A percentile compares a stretch with the other conserved stretches of the same genome.
These are phyloP conservation scores for Mycena sp. DNA, from an alignment of 1,284 basidiomycete species.

Conservation along the genomic window DNA sequence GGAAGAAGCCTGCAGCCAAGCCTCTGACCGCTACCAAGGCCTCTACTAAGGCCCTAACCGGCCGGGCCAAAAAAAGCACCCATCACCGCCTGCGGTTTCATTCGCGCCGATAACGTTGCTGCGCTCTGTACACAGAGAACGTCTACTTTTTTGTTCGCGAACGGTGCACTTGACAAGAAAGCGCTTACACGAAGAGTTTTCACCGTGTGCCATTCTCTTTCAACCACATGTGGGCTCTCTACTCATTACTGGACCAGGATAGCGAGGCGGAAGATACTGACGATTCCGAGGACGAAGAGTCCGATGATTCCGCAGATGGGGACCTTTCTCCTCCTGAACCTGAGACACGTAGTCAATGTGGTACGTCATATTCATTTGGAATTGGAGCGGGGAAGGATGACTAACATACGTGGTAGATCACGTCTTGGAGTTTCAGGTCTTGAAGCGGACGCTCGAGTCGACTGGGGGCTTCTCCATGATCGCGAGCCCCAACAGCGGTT, in stretches of 20 bases:
- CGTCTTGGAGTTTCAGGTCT: constrained; percentile 3
- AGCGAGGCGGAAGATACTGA: no score
- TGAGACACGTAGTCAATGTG: background rate
- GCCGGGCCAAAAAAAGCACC: background rate
- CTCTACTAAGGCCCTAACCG: background rate
- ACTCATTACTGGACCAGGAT: background rate
- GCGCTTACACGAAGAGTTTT: no score
- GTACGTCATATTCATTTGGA: background rate
- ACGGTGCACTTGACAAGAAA: no score
- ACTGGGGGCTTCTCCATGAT: constrained; percentile 2
- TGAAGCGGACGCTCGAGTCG: background rate
- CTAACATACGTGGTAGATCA: background rate
- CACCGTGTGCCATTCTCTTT: no score
- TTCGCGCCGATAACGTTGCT: background rate
- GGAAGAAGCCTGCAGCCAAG: background rate
- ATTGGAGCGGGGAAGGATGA: background rate
- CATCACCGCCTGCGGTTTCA: background rate
- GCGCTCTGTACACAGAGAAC: background rate
- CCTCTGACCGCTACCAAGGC: no score
- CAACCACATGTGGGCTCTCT: no score
- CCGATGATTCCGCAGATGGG: background rate
- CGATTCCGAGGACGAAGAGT: no score
- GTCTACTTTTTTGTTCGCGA: no score
- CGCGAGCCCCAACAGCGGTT: constrained; percentile 2
- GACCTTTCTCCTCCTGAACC: background rate